Evolutionary conservation across 116 monocot genomes (phyloP).

Genomic region (Papilionanthe hybrid): DNA sequence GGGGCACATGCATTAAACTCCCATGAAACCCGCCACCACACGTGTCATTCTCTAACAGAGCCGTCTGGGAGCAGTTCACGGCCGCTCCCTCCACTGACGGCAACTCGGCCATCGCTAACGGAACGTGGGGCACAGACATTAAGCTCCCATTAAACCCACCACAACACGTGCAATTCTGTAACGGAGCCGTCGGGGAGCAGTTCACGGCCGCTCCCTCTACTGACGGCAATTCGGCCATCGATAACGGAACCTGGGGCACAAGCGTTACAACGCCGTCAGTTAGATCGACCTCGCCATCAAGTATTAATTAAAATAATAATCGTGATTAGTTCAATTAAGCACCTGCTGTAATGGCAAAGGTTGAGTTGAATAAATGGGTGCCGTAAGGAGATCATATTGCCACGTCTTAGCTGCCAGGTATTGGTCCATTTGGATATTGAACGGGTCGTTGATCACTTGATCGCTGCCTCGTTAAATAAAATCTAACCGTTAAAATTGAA

Average conservation of each 20-base stretch:
- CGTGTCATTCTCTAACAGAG: no score
- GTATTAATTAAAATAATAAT: neutral
- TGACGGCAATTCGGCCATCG: neutral
- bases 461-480: constrained; percentile 14
- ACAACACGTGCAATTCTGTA: neutral
- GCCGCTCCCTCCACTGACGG: no score
- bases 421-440: constrained; percentile 19
- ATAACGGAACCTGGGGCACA: neutral
- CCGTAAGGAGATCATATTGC: constrained; percentile 56
- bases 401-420: constrained; percentile 23
- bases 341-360: constrained; percentile 28
- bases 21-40: no score
- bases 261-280: neutral
- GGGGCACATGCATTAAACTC: no score
- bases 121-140: no score
- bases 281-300: neutral
- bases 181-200: neutral
- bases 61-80: no score
- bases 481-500: neutral
- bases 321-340: neutral
- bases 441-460: constrained; percentile 19
- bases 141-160: neutral
- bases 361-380: constrained; percentile 21
- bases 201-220: neutral
- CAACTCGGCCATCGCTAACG: constrained; percentile 11